Evolutionary conservation across 2,329 filamentous ascomycete genomes (phyloP), one percentile per base, ranked within the genome.

Genomic region (Aureobasidium sp.): DNA sequence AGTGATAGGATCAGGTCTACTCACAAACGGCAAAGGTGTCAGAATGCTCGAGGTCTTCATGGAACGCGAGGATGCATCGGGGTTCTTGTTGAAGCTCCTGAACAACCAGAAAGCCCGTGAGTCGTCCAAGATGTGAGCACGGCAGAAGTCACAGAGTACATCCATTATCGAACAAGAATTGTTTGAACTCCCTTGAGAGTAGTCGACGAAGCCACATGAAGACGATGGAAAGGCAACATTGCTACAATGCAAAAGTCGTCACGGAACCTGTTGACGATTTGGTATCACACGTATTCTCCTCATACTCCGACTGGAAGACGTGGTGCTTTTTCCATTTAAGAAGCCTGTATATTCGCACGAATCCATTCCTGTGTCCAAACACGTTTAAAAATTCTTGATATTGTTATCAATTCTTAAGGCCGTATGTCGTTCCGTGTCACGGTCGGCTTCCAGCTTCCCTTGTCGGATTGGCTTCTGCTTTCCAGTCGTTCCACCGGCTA

Each of bases 11-110:
- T 29, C 53, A 72, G 70, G 22, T 82, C 81, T 47, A 78, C 81
- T 9, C 78, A 72, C 25, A 72, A 71, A 64, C 70, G 81, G 62
- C 76, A 76, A 48, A 42, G 55, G 55, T 5, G 31, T 58, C 31
- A 47, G 42, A 73, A 86, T 95, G 71, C 89, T 95, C 44, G 91
- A 95, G 78, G 70, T 95, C 49, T 87, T 90, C 70, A 90, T 95
- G 84, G 86, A 85, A 8, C 88, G 84, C 74, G 82, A 91, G 64
- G 90, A 95, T 75, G 89, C 90, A 15, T 22, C 27, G 17, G 55
- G 55, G n/a, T 37, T 58, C 20, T 48, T 58, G 31, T 39, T 58
- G 55, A 58, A 47, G 42, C 55, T 58, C 29, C 25, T 58, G 55
- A 39, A 58, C 42, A 58, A 58, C 11, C 55, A 58, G 22, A 58